Percentiles rank a stretch among this genome's conserved stretches.
These are phyloP conservation scores for Solanum chilense DNA, from an alignment of 257 asterid species.

Conservation along the genomic window DNA sequence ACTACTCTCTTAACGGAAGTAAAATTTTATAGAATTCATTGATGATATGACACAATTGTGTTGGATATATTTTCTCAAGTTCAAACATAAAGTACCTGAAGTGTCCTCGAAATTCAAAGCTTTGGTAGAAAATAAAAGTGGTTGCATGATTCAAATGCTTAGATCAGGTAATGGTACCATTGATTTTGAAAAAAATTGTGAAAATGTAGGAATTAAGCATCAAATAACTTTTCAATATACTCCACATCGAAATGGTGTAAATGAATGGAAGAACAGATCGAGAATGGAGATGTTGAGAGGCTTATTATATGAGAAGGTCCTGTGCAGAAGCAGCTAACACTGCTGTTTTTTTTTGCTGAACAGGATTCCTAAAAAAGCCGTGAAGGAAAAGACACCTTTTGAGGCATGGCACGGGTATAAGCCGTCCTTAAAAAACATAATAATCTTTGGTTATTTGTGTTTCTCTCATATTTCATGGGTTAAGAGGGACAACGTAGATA, in stretches of 20 bases:
- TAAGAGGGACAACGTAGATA: background rate
- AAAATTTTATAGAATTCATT: too few relatives aligned
- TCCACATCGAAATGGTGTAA: too few relatives aligned
- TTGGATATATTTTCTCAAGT: background rate
- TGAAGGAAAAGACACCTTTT: background rate
- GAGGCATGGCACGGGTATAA: background rate
- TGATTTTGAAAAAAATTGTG: too few relatives aligned
- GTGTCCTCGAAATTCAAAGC: background rate
- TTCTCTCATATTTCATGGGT: too few relatives aligned
- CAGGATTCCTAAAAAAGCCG: background rate
- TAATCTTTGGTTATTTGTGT: background rate
- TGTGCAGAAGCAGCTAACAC: background rate
- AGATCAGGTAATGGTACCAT: background rate
- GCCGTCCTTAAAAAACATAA: background rate
- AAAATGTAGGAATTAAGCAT: background rate
- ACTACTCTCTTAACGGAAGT: background rate
- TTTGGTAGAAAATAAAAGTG: background rate
- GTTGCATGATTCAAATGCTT: background rate
- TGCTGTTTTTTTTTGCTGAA: background rate
- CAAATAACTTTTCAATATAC: background rate
- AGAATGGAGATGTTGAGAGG: background rate
- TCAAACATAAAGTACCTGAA: background rate
- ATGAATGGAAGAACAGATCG: background rate
- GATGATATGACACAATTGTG: background rate
- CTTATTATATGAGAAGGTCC: background rate